A percentile compares a stretch with the other conserved stretches of the same genome.
Conservation (phyloP, 169 alveolate species). For the Plasmodium fragile region DNA sequence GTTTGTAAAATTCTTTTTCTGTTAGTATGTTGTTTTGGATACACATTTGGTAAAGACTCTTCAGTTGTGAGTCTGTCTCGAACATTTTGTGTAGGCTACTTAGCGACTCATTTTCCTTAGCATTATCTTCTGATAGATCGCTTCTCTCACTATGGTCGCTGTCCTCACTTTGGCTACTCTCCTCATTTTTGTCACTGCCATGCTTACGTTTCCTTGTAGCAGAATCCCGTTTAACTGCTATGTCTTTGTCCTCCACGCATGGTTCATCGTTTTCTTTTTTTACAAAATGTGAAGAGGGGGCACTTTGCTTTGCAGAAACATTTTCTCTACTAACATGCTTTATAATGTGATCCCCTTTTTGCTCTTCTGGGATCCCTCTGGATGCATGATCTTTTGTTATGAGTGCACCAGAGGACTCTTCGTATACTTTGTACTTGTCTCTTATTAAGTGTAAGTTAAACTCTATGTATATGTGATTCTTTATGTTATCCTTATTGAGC, state of each 20-base stretch:
- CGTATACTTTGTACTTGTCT: conserved; percentile 35
- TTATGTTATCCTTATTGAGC: conserved; percentile 51
- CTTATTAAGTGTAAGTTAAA: conserved; percentile 48
- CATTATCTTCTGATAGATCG: background rate
- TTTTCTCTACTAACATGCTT: background rate
- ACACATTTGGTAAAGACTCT: conserved; percentile 46
- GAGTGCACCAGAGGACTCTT: background rate
- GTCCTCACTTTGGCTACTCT: background rate
- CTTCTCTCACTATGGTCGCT: background rate
- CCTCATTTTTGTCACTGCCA: background rate
- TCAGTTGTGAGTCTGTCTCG: conserved; percentile 20
- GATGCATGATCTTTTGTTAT: background rate
- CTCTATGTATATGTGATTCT: conserved; percentile 48
- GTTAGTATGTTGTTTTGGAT: conserved; percentile 54
- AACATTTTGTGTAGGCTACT: conserved; percentile 11
- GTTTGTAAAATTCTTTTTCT: conserved; percentile 47
- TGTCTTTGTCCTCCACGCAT: background rate
- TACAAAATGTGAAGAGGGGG: background rate
- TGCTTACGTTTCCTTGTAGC: background rate
- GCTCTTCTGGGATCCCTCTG: background rate
- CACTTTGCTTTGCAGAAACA: background rate
- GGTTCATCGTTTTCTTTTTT: background rate
- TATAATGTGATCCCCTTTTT: background rate
- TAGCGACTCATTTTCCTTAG: conserved; percentile 8
- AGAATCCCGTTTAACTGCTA: background rate